Evolutionary conservation across 2,329 filamentous ascomycete species (phyloP), one percentile per base, ranked within the genome.

Genomic region (Beauveria pseudobassiana): DNA sequence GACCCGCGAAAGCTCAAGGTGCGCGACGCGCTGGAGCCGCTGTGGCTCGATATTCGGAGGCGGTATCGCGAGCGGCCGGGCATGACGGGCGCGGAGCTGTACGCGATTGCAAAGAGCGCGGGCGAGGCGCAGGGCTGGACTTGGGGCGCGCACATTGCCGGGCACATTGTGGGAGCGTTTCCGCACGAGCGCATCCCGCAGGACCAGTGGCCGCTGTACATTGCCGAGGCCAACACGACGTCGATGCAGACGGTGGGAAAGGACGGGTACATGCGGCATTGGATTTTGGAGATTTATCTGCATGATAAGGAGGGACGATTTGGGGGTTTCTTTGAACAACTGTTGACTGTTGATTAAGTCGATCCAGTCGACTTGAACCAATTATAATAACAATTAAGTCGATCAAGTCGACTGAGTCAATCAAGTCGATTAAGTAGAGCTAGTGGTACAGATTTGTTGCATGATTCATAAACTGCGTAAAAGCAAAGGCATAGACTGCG

Each of bases 231-330:
- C 0, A 81, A 79, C 64, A 61, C 70, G 12, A 70, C 75, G n/a
- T 66, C 67, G 2, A 80, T 82, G 76, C 69, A 65, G 24, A 64
- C 65, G 3, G 51, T 68, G 4, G 78, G 73, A 3, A 73, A 73
- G 52, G 72, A 79, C 61, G 78, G 78, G 0, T 65, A 73, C 40
- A 73, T 71, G 65, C 65, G 77, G 42, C 78, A 80, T 69, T 81
- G 79, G 79, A 81, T 81, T 61, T 64, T 81, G 63, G 78, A 81
- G 65, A 76, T 81, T 55, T 77, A 81, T 67, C 72, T 81, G 38
- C 73, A 72, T 38, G 75, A 80, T 62, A 68, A 67, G 1, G 38
- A 67, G n/a, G 68, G 68, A 22, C 65, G 72, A 48, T 73, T 75
- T 65, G 75, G 73, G 1, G 78, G 73, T 0, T 81, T 81, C 65